These are phyloP conservation scores for Elongisporangium anandrum DNA, from an alignment of 352 stramenopile genomes.

Conservation along the genomic window DNA sequence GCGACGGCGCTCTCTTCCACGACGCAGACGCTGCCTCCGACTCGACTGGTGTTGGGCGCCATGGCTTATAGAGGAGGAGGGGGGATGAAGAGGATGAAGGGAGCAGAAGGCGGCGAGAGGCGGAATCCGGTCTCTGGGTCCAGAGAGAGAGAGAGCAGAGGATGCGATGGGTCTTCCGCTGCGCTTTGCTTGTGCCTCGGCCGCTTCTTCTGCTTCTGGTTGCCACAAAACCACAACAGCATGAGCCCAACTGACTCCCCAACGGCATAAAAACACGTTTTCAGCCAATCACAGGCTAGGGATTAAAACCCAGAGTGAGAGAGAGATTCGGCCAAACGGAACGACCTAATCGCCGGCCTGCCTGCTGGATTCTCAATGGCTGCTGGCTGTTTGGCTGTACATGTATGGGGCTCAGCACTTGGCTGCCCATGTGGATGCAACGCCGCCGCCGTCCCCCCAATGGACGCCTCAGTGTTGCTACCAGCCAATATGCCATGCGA, in stretches of 20 bases:
- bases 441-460: not conserved
- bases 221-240: conserved; percentile 66
- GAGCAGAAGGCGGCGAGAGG: conserved; percentile 10
- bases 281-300: conserved; percentile 4
- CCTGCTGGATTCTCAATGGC: not conserved
- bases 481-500: not conserved
- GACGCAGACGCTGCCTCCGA: conserved; percentile 47
- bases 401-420: not conserved
- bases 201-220: conserved; percentile 11
- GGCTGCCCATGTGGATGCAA: too few species aligned
- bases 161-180: conserved; percentile 4
- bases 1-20: conserved; percentile 26
- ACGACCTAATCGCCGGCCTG: not conserved
- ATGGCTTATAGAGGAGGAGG: conserved; percentile 13
- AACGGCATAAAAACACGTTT: conserved; percentile 2
- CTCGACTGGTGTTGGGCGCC: conserved; percentile 51
- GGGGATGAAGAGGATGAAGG: conserved; percentile 1
- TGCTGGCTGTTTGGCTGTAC: not conserved
- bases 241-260: conserved; percentile 17
- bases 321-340: not conserved
- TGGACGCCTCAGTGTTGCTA: not conserved
- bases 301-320: not conserved
- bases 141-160: conserved; percentile 5
- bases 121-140: conserved; percentile 2
- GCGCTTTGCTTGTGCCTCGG: conserved; percentile 2